A percentile compares a stretch with the other conserved stretches of the same genome.
phyloP scores from a whole-genome alignment of 2,329 filamentous ascomycete species.

The Monilinia fructicola region DNA sequence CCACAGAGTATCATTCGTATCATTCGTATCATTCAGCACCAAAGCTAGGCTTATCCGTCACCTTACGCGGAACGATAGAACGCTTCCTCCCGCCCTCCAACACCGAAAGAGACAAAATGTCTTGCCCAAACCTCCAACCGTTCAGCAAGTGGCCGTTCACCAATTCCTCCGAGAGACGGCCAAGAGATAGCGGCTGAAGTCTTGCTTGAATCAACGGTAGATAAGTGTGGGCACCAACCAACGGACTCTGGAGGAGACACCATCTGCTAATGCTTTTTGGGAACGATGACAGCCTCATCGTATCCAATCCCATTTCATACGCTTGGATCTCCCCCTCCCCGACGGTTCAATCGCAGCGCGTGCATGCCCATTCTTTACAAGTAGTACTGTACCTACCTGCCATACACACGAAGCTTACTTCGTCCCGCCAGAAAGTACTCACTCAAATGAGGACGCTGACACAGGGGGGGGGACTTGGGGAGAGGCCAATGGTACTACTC shows the following conservation, averaged over 20 bases:
- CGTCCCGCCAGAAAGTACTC: not conserved
- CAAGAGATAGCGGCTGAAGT: conserved; percentile 19
- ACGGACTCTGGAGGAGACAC: no score
- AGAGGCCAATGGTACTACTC: no score
- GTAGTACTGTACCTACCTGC: conserved; percentile 16
- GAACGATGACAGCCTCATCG: not conserved
- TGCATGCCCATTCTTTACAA: conserved; percentile 15
- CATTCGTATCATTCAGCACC: conserved; percentile 7
- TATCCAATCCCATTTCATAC: not conserved
- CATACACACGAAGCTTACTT: conserved; percentile 11
- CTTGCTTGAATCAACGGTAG: conserved; percentile 10
- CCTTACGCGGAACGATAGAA: conserved; percentile 18
- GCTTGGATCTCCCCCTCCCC: no score
- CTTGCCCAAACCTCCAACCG: conserved; percentile 19
- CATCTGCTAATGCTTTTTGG: not conserved
- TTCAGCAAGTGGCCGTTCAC: conserved; percentile 20
- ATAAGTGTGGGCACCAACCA: conserved; percentile 4
- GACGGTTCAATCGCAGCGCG: no score
- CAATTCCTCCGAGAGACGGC: not conserved
- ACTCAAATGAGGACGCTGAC: no score
- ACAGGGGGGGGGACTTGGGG: no score
- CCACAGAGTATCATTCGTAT: no score
- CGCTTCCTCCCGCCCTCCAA: conserved; percentile 1
- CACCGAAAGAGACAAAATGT: not conserved
- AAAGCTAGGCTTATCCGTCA: not conserved